Base-by-base conservation (phyloP, 2,329 filamentous ascomycete genomes). In the Scortechinia acanthostroma region DNA sequence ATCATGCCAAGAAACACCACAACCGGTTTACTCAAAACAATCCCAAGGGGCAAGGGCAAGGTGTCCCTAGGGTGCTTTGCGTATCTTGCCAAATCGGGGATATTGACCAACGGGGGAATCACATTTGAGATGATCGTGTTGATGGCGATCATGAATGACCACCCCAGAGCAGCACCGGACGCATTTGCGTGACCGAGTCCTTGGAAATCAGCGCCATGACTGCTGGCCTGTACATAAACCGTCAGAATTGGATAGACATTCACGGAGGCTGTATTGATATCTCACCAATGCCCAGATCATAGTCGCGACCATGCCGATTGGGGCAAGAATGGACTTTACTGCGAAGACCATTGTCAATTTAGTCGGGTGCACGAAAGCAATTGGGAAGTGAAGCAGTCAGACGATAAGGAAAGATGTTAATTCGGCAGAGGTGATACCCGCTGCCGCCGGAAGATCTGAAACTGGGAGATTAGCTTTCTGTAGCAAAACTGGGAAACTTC, bases 361-460 rank as follows among this genome's bases (percentile, higher is more conserved):
- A 42, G 70, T 71, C 3, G 71, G 70, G 43, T 73, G 70, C 51
- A 74, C 70, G 48, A 69, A 63, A 42, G 74, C 55, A 50, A 53
- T 42, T 49, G 61, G 74, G 14, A 78, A 57, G 50, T 76, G 74
- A 1, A 74, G 54, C 0, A 73, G 57, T 73, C 73, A 77, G 56
- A 76, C 78, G 17, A 78, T 52, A 53, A 79, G 71, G 52, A 76
- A 77, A 13, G 66, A 65, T 14, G 74, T 52, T 62, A 77, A 66
- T 14, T 68, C 68, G 46, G 71, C 66, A 2, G 70, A 71, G 3
- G 66, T 68, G 37, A 74, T 73, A 16, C 71, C 72, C 21, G 72
- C 65, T 6, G 55, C 58, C 3, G 56, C 59, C 0, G 70, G 69
- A 1, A 76, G 65, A n/a, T n/a, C n/a, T n/a, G n/a, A n/a, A n/a